Conservation (phyloP, 768 basidiomycete genomes). For the Trametes sanguinea region DNA sequence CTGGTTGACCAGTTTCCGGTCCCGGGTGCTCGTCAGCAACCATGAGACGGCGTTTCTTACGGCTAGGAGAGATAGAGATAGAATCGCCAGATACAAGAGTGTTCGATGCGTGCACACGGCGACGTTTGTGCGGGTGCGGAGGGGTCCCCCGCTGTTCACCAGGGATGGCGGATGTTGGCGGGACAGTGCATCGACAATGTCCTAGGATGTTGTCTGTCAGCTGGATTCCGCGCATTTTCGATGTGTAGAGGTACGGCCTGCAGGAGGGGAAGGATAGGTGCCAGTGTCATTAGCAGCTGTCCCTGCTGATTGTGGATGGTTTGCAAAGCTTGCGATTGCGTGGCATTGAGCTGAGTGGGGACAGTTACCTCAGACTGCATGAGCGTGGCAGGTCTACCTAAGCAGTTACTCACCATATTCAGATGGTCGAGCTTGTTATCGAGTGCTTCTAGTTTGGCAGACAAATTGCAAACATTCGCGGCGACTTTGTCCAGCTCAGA, state of each 20-base stretch:
- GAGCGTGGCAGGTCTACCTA: neutral
- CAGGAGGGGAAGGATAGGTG: constrained; percentile 61
- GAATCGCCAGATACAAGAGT: neutral
- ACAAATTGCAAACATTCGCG: constrained; percentile 17
- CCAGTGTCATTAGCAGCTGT: constrained; percentile 52
- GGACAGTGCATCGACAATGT: neutral
- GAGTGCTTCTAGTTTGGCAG: constrained; percentile 24
- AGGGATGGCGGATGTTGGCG: neutral
- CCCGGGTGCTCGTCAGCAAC: neutral
- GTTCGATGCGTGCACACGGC: neutral
- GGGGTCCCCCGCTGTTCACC: neutral
- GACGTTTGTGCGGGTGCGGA: neutral
- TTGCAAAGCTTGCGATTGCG: constrained; percentile 56
- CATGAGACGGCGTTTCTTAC: constrained; percentile 17
- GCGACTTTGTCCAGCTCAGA: constrained; percentile 23
- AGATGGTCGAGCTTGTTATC: constrained; percentile 31
- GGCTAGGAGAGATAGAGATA: neutral
- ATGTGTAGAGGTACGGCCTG: constrained; percentile 62
- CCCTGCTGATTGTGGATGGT: constrained; percentile 64
- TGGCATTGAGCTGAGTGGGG: constrained; percentile 27
- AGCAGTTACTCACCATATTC: constrained; percentile 21
- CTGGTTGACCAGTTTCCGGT: too few species aligned
- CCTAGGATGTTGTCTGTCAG: constrained; percentile 28
- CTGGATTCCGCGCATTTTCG: constrained; percentile 34
- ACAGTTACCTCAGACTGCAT: neutral